Base-by-base conservation (phyloP, 352 stramenopile species). In the Globisporangium alternatum region DNA sequence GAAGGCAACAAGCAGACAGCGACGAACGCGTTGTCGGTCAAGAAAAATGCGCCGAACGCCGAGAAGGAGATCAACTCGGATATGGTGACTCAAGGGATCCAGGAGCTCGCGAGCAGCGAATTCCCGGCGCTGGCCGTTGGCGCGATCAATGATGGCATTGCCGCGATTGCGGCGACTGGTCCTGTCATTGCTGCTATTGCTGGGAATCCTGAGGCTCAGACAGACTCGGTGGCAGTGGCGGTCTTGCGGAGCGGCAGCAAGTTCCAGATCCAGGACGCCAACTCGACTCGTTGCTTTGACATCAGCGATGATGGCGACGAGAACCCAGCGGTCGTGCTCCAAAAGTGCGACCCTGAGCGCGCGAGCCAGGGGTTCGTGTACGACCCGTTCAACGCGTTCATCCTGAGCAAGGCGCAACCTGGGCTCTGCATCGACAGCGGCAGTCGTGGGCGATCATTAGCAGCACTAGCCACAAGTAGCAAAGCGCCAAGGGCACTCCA, bases 401-500 rank as follows among this genome's bases (percentile, higher is more conserved):
- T 67, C 31, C 41, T 62, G 62, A 67, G 53, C 53, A 47, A 30
- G 39, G 15, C 22, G 4, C 25, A 31, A 2, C 25, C n/a, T 5
- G 53, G 53, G 5, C 22, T 28, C 13, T 67, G 62, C 22, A 22
- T 67, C 53, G 62, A 62, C 53, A 67, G 62, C 41, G 56, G 41
- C 33, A 45, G 22, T 12, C 6, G 33, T 25, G 19, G 17, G 39
- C 17, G 28, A 19, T 45, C 15, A 6, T 45, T 45, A 8, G 3
- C 15, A 45, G 39, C 39, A 45, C 39, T n/a, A n/a, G 12, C 39
- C 0, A 7, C 15, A 7, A n/a, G 6, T 45, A 45, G 39, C 15
- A 45, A 45, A 51, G 33, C 33, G 17, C n/a, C 44, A 3, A 31
- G 28, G 17, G 19, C 9, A 0, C 44, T 67, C 0, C 43, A 22